These are phyloP conservation scores for Marchantia polymorpha DNA, from an alignment of 225 moss, liverwort and hornwort genomes.

Conservation along the genomic window DNA sequence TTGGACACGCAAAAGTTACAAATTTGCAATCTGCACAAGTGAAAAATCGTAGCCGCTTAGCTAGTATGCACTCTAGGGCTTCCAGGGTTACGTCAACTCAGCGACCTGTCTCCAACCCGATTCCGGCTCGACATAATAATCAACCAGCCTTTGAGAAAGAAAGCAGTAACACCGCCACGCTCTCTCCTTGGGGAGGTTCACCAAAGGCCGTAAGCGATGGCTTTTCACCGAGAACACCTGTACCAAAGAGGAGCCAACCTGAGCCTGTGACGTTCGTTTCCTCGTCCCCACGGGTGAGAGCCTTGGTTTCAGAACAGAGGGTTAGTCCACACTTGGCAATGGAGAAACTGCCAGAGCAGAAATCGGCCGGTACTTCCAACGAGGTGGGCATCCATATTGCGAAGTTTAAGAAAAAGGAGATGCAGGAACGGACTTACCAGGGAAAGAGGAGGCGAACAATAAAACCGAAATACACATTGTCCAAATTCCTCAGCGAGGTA, in stretches of 20 bases:
- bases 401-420: conserved; percentile 46
- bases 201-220: conserved; percentile 4
- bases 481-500: conserved; percentile 53
- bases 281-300: conserved; percentile 8
- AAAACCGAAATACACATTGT: conserved; percentile 56
- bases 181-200: conserved; percentile 26
- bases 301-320: background rate
- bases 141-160: background rate
- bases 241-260: background rate
- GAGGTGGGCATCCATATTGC: conserved; percentile 20
- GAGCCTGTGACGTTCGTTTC: background rate
- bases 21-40: conserved; percentile 4
- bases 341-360: background rate
- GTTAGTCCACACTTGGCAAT: background rate
- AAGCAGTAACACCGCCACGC: conserved; percentile 8
- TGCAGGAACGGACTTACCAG: conserved; percentile 34
- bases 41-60: conserved; percentile 8
- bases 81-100: conserved; percentile 48
- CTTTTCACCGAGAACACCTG: background rate
- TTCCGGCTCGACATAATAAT: background rate
- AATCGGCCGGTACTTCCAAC: background rate
- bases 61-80: conserved; percentile 13
- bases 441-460: conserved; percentile 31
- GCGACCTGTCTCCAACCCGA: conserved; percentile 1
- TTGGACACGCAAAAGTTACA: conserved; percentile 38